A percentile compares a stretch with the other conserved stretches of the same genome.
These are phyloP conservation scores for Globisporangium paroecandrum DNA, from an alignment of 352 stramenopile genomes.

Conservation along the genomic window DNA sequence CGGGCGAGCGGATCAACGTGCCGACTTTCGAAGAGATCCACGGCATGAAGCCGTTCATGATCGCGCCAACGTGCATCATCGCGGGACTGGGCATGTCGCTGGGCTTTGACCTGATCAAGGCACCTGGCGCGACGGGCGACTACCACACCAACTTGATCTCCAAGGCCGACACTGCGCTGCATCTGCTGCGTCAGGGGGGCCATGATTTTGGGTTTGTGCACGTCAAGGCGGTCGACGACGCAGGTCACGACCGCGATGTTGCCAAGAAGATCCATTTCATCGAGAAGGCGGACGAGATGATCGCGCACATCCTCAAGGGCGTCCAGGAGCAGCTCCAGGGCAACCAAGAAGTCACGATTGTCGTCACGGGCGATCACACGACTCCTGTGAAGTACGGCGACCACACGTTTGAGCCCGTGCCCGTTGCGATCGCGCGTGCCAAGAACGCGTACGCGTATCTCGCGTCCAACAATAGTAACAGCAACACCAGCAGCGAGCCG, in stretches of 20 bases:
- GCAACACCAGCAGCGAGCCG: background rate
- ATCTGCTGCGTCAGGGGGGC: conserved; percentile 29
- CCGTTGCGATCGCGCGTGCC: conserved; percentile 68
- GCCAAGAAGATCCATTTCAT: conserved; percentile 84
- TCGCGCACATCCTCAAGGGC: conserved; percentile 49
- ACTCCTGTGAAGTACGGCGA: conserved; percentile 85
- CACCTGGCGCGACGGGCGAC: conserved; percentile 72
- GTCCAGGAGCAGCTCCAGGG: conserved; percentile 38
- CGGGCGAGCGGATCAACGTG: conserved; percentile 83
- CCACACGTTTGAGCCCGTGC: conserved; percentile 86
- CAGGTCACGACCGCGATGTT: conserved; percentile 82
- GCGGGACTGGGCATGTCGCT: conserved; percentile 84
- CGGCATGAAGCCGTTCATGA: conserved; percentile 83
- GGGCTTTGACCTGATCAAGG: conserved; percentile 71
- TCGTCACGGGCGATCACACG: conserved; percentile 87
- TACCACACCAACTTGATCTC: conserved; percentile 81
- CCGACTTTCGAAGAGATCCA: conserved; percentile 80
- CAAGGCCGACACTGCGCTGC: conserved; percentile 75
- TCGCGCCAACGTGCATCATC: conserved; percentile 87
- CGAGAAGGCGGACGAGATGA: conserved; percentile 83
- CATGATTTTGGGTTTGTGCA: conserved; percentile 86
- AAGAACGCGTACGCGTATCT: conserved; percentile 33
- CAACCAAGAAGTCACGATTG: conserved; percentile 62
- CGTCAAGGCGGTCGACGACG: conserved; percentile 85
- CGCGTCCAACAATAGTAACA: background rate